phyloP scores from a whole-genome alignment of 805 yeast species.

The Candida xiaguanensis region DNA sequence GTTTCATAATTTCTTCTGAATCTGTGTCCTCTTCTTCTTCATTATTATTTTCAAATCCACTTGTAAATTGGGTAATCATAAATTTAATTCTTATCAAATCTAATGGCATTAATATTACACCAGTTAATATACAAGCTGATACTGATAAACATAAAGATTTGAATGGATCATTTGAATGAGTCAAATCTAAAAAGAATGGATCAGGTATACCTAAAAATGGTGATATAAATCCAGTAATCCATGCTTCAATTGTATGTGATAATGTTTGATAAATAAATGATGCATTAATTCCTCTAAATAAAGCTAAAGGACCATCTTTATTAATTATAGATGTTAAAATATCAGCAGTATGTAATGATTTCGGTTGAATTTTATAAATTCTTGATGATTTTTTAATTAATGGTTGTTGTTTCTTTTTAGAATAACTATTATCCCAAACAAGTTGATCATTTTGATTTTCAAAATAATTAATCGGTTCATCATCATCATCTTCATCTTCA shows the following conservation, averaged over 20 bases:
- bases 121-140: slow-evolving; percentile 68
- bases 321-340: slow-evolving; percentile 60
- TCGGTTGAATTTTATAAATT: slow-evolving; percentile 46
- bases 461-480: slow-evolving; percentile 35
- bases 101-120: slow-evolving; percentile 71
- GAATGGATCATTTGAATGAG: slow-evolving; percentile 75
- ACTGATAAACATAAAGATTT: slow-evolving; percentile 65
- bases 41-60: slow-evolving; percentile 10
- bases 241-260: slow-evolving; percentile 75
- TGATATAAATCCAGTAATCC: slow-evolving; percentile 86
- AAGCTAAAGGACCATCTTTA: slow-evolving; percentile 67
- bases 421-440: slow-evolving; percentile 9
- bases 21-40: neutral
- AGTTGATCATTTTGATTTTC: slow-evolving; percentile 15
- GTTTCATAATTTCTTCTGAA: neutral
- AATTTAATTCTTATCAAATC: slow-evolving; percentile 77
- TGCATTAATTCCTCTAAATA: slow-evolving; percentile 73
- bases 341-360: slow-evolving; percentile 60
- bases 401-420: neutral
- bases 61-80: slow-evolving; percentile 61
- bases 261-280: slow-evolving; percentile 75
- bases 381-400: slow-evolving; percentile 7
- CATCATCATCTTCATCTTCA: slow-evolving; percentile 13
- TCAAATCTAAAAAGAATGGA: slow-evolving; percentile 77
- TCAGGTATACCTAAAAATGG: slow-evolving; percentile 83